These are phyloP conservation scores for Lolium perenne DNA, from an alignment of 176 grass and related monocot species.

Conservation along the genomic window DNA sequence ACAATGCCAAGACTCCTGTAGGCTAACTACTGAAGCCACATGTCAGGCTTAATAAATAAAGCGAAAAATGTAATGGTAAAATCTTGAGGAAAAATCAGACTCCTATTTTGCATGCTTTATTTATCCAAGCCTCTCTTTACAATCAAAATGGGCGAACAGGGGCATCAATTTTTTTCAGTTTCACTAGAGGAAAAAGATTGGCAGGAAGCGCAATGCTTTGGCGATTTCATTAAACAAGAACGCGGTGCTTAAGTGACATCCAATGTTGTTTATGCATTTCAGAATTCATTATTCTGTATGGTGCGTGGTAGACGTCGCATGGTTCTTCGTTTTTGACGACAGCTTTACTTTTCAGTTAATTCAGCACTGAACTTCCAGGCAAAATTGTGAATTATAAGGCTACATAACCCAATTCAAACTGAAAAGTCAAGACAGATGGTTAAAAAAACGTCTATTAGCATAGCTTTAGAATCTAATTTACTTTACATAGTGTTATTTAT, in stretches of 20 bases:
- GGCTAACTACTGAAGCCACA: background rate
- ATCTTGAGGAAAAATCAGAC: background rate
- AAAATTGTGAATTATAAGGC: background rate
- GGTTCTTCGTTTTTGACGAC: background rate
- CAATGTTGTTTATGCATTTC: background rate
- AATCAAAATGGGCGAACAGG: background rate
- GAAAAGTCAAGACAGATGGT: too few species aligned
- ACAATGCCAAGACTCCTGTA: background rate
- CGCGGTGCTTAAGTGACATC: background rate
- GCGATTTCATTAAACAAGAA: background rate
- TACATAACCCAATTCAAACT: background rate
- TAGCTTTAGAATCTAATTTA: too few species aligned
- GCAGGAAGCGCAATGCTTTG: background rate
- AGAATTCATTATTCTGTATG: background rate
- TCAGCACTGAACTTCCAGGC: background rate
- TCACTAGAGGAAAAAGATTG: background rate
- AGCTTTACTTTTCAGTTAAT: slow-evolving; percentile 12
- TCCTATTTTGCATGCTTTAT: background rate
- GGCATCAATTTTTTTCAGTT: background rate
- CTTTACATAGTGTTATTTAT: too few species aligned
- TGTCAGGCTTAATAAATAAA: background rate
- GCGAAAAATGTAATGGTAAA: background rate
- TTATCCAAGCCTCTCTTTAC: background rate
- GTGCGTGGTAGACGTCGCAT: background rate
- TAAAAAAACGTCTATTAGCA: too few species aligned